Conservation (phyloP, 352 stramenopile species). For the Phytophthora foliorum region DNA sequence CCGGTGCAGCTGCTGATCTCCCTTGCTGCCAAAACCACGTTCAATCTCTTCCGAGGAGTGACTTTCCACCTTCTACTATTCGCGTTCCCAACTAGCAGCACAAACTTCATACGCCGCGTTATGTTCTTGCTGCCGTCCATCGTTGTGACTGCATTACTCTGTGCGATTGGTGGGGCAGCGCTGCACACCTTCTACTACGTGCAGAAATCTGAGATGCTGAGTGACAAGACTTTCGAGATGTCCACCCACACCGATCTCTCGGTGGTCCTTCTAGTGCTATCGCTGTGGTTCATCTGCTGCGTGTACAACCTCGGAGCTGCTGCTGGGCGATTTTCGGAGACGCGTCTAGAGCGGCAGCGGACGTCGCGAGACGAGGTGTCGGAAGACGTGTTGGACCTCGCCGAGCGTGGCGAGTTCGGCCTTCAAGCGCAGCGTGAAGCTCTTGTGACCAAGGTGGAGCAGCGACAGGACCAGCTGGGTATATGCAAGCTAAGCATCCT, state of each 20-base stretch:
- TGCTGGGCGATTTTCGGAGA: conserved; percentile 49
- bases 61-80: conserved; percentile 66
- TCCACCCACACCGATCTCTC: conserved; percentile 53
- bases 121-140: conserved; percentile 52
- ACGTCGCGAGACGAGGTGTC: conserved; percentile 52
- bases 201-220: conserved; percentile 53
- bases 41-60: conserved; percentile 68
- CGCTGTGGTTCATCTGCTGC: conserved; percentile 58
- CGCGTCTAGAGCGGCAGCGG: conserved; percentile 40
- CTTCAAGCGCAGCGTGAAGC: conserved; percentile 74
- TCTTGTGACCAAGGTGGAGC: conserved; percentile 63
- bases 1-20: conserved; percentile 49
- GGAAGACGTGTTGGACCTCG: conserved; percentile 62
- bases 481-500: conserved; percentile 66
- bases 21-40: conserved; percentile 61
- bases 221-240: conserved; percentile 27
- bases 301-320: conserved; percentile 48
- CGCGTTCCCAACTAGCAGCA: conserved; percentile 58
- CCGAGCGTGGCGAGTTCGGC: conserved; percentile 72
- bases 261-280: conserved; percentile 46
- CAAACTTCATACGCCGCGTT: conserved; percentile 52
- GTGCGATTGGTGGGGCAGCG: conserved; percentile 34
- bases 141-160: conserved; percentile 50
- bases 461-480: conserved; percentile 62
- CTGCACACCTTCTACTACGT: conserved; percentile 73